Evolutionary conservation across 2,329 filamentous ascomycete genomes (phyloP), one percentile per base, ranked within the genome.

Genomic region (Botrytis sinoallii): DNA sequence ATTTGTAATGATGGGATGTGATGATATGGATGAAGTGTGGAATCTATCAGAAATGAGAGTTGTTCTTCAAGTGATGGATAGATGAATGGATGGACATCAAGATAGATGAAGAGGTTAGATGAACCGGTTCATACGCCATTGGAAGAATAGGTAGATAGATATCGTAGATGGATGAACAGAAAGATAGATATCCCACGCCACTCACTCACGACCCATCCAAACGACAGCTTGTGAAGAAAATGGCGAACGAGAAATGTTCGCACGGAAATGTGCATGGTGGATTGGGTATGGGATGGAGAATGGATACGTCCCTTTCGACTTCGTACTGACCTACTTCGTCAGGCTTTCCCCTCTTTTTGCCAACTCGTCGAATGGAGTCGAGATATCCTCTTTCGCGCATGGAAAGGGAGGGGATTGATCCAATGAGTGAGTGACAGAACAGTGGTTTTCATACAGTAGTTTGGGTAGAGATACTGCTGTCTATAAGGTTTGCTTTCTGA

Each of bases 371-470:
- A 61, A 32, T 70, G 67, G 38, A 70, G 48, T 70, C 67, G 10
- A 44, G 8, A 59, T 61, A 57, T 70, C 67, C 67, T 61, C 67
- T 61, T 70, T 61, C 52, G 8, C 52, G 38, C 48, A 70, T 70
- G 18, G 38, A 9, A 42, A 32, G 4, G 20, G 5, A 44, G 1
- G 4, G 25, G 6, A 5, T 4, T 32, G 55, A 61, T 61, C 48
- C 67, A 61, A 57, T 70, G 67, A 42, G 16, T 57, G 52, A 70
- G 16, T 61, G 67, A 61, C 48, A 61, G n/a, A 55, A 40, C 59
- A 61, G 59, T 61, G 44, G 55, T 42, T 59, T 61, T 57, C 55
- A 44, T 61, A 61, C 67, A 59, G 67, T 60, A 70, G 67, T 61
- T 32, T 44, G 59, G 48, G 52, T 61, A 61, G 52, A 70, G 48